Evolutionary conservation across 306 rosid species (phyloP).

Genomic region (Corylus americana): DNA sequence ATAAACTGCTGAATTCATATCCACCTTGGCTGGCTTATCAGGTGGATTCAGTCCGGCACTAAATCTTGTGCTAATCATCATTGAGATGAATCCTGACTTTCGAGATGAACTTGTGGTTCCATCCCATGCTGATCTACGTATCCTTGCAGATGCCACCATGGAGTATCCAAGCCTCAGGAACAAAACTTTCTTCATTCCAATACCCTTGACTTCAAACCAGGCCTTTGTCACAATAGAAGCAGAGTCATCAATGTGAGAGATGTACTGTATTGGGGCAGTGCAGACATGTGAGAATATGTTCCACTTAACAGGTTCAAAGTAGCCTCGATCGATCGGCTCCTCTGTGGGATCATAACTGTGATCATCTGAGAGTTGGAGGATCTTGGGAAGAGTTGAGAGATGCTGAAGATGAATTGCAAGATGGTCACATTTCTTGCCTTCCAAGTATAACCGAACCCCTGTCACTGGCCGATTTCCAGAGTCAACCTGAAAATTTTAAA

Average conservation of each 20-base stretch:
- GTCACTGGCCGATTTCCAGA: conserved; percentile 75
- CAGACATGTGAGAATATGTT: conserved; percentile 79
- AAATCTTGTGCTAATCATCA: conserved; percentile 69
- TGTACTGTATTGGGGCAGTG: conserved; percentile 74
- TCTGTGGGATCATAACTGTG: conserved; percentile 46
- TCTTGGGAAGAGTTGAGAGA: conserved; percentile 65
- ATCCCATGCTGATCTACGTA: conserved; percentile 88
- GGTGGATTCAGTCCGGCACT: conserved; percentile 55
- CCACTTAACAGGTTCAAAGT: conserved; percentile 76
- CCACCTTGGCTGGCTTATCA: conserved; percentile 52
- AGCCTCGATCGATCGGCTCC: conserved; percentile 54
- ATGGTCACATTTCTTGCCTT: conserved; percentile 73
- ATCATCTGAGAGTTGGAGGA: conserved; percentile 59
- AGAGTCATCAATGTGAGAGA: conserved; percentile 55
- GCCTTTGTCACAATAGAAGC: conserved; percentile 80
- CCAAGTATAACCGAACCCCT: conserved; percentile 76
- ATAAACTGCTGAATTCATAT: conserved; percentile 76
- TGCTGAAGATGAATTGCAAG: conserved; percentile 90
- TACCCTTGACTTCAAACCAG: conserved; percentile 70
- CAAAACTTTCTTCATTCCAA: conserved; percentile 77
- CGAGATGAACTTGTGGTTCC: conserved; percentile 62
- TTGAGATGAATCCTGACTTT: conserved; percentile 81
- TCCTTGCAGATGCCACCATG: conserved; percentile 55
- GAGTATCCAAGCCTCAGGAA: conserved; percentile 89
- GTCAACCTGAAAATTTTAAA: conserved; percentile 57